Conservation (phyloP, 306 rosid genomes). For the Crataegus laevigata region DNA sequence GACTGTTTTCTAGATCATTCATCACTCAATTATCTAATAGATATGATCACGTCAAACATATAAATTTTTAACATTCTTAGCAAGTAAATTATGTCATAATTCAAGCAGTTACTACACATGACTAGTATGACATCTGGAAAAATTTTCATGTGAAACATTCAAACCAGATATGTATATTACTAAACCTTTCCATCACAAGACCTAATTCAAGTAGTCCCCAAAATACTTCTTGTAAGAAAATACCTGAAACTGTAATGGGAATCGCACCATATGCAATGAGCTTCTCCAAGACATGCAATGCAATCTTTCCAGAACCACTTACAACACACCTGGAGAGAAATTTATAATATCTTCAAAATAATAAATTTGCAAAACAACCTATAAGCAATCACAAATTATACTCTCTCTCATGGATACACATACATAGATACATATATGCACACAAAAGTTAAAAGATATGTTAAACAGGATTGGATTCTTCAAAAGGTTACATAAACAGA, state of each 20-base stretch:
- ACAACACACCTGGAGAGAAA: conserved; percentile 64
- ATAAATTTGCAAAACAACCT: conserved; percentile 6
- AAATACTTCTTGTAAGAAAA: conserved; percentile 6
- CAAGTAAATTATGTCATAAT: neutral
- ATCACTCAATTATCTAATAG: neutral
- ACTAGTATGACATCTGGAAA: neutral
- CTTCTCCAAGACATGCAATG: conserved; percentile 97
- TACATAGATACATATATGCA: neutral
- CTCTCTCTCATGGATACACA: neutral
- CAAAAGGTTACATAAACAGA: conserved; percentile 12
- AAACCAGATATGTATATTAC: neutral
- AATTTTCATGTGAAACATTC: neutral
- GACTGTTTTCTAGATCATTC: neutral
- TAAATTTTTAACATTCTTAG: neutral
- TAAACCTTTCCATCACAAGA: neutral
- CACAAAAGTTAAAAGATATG: neutral
- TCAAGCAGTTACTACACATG: neutral
- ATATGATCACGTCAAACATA: neutral
- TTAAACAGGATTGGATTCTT: neutral
- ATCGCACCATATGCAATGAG: conserved; percentile 92
- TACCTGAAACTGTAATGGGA: conserved; percentile 91
- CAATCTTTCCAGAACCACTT: conserved; percentile 97
- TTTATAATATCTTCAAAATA: conserved; percentile 16
- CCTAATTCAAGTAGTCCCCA: conserved; percentile 18
- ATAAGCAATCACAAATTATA: conserved; percentile 12